phyloP scores from a whole-genome alignment of 768 basidiomycete genomes.

The Psilocybe cyanescens region DNA sequence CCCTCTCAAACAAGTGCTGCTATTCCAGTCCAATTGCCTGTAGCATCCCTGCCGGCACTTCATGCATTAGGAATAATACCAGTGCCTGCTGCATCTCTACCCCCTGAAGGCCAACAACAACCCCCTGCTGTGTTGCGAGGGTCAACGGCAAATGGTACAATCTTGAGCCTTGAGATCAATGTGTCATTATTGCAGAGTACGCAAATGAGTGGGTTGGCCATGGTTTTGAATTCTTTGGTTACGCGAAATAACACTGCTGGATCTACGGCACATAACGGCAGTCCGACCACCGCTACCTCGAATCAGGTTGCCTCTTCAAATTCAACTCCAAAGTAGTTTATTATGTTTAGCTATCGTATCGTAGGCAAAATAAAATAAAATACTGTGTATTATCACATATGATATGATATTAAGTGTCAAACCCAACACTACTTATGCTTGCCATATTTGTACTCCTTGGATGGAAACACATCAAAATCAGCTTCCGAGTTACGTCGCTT shows the following conservation, averaged over 20 bases:
- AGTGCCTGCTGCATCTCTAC: constrained; percentile 58
- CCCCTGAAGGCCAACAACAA: constrained; percentile 58
- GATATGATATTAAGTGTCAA: too few relatives aligned
- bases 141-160: constrained; percentile 70
- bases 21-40: constrained; percentile 74
- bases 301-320: constrained; percentile 5
- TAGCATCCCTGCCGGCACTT: constrained; percentile 64
- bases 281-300: constrained; percentile 6
- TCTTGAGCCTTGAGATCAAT: constrained; percentile 80
- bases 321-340: neutral
- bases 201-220: constrained; percentile 79
- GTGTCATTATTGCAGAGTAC: constrained; percentile 70
- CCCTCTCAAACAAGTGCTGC: constrained; percentile 43
- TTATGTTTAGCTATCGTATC: too few relatives aligned
- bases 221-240: constrained; percentile 74
- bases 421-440: neutral
- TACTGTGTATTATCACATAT: too few relatives aligned
- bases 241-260: constrained; percentile 39
- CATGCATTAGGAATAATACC: constrained; percentile 77
- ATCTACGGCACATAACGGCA: constrained; percentile 10
- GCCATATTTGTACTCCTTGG: neutral
- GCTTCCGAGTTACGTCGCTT: neutral
- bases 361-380: too few relatives aligned
- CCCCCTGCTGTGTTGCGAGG: constrained; percentile 80
- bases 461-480: neutral